phyloP scores from a whole-genome alignment of 495 filamentous ascomycete species.

The Thozetella sp. region DNA sequence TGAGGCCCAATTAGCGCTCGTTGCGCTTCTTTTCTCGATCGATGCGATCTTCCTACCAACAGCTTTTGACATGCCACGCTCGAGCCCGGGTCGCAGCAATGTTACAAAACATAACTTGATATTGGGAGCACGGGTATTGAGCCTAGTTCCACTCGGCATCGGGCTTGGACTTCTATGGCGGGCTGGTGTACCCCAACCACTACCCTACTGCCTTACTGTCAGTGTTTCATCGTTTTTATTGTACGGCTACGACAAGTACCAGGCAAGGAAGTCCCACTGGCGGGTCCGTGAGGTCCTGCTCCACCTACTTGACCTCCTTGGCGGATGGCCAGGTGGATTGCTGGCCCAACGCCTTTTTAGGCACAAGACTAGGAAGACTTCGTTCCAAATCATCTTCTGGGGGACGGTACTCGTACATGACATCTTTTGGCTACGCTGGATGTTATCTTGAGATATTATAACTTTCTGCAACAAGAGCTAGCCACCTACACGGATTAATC shows the following conservation, averaged over 20 bases:
- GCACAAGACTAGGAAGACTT: slow-evolving; percentile 1
- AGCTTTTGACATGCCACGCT: background rate
- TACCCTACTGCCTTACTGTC: background rate
- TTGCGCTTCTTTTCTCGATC: too few species aligned
- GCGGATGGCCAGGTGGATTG: slow-evolving; percentile 2
- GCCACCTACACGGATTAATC: too few species aligned
- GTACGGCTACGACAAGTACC: slow-evolving; percentile 3
- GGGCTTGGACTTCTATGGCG: background rate
- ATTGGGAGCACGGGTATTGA: background rate
- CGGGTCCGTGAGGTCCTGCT: background rate
- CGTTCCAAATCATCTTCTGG: slow-evolving; percentile 1
- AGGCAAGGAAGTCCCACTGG: background rate
- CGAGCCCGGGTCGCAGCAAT: background rate
- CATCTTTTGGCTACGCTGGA: background rate
- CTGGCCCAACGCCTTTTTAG: background rate
- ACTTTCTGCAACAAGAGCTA: background rate
- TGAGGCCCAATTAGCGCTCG: too few species aligned
- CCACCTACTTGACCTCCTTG: background rate
- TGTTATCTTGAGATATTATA: background rate
- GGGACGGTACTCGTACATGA: background rate
- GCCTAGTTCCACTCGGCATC: background rate
- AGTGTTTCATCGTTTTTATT: background rate
- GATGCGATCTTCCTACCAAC: background rate
- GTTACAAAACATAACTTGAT: background rate
- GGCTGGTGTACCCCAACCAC: background rate